Conservation (phyloP, 106 monocot genomes). For the Ottelia alismoides region DNA sequence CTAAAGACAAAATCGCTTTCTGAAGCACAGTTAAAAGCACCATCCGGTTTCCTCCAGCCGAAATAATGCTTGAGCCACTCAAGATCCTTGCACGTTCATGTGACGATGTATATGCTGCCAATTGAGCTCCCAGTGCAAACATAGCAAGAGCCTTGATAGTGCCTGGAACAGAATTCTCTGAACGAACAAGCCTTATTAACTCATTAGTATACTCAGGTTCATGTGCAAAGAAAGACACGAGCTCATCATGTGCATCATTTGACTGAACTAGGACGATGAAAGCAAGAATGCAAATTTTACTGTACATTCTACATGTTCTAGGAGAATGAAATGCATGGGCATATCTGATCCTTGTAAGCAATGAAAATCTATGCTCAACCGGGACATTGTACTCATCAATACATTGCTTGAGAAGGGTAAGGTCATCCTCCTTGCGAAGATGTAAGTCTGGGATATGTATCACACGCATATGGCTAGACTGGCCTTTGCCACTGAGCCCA, state of each 20-base stretch:
- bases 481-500: slow-evolving; percentile 16
- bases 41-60: slow-evolving; percentile 95
- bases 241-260: slow-evolving; percentile 93
- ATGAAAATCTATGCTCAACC: slow-evolving; percentile 71
- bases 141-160: slow-evolving; percentile 72
- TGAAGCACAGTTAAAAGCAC: slow-evolving; percentile 79
- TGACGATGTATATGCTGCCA: slow-evolving; percentile 94
- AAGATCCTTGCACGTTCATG: slow-evolving; percentile 83
- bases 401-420: slow-evolving; percentile 65
- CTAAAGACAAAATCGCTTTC: slow-evolving; percentile 72
- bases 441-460: slow-evolving; percentile 86
- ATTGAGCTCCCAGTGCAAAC: slow-evolving; percentile 82
- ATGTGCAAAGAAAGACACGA: slow-evolving; percentile 90
- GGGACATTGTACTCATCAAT: slow-evolving; percentile 80
- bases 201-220: slow-evolving; percentile 96
- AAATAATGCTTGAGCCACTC: slow-evolving; percentile 89
- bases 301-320: slow-evolving; percentile 51
- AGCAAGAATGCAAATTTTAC: slow-evolving; percentile 84
- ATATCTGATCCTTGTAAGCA: slow-evolving; percentile 93
- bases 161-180: slow-evolving; percentile 79
- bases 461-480: slow-evolving; percentile 36
- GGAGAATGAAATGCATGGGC: slow-evolving; percentile 72
- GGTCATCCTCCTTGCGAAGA: slow-evolving; percentile 78
- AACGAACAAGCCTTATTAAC: slow-evolving; percentile 78
- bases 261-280: slow-evolving; percentile 90